phyloP scores from a whole-genome alignment of 768 basidiomycete species.

The Xerocomellus chrysenteron region DNA sequence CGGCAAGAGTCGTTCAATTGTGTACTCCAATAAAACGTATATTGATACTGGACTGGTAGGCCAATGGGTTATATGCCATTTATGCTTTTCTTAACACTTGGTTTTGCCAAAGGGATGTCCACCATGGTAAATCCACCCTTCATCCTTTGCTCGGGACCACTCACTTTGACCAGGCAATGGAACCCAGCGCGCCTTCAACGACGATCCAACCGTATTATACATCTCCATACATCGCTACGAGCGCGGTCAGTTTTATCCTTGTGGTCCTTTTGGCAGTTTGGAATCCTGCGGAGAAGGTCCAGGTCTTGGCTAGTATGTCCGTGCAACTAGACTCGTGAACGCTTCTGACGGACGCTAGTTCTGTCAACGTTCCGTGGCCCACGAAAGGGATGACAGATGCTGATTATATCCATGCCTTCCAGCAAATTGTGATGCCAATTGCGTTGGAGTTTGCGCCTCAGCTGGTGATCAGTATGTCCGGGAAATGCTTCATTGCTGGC shows the following conservation, averaged over 20 bases:
- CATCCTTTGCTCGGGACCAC: background rate
- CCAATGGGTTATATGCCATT: slow-evolving; percentile 6
- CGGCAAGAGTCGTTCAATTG: slow-evolving; percentile 77
- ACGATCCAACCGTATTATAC: slow-evolving; percentile 89
- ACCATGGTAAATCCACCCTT: slow-evolving; percentile 64
- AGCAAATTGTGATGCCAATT: slow-evolving; percentile 94
- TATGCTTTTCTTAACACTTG: slow-evolving; percentile 6
- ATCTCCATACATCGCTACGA: slow-evolving; percentile 96
- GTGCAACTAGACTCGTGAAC: slow-evolving; percentile 1
- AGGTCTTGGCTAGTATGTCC: slow-evolving; percentile 81
- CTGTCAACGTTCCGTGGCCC: slow-evolving; percentile 97
- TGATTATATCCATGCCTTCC: slow-evolving; percentile 96
- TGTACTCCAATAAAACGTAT: slow-evolving; percentile 71
- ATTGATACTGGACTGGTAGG: slow-evolving; percentile 93
- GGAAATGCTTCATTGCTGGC: background rate
- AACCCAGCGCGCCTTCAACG: slow-evolving; percentile 93
- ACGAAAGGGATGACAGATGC: slow-evolving; percentile 85
- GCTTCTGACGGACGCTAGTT: slow-evolving; percentile 46
- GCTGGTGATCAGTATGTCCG: slow-evolving; percentile 82
- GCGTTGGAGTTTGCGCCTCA: slow-evolving; percentile 96
- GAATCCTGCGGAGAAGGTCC: slow-evolving; percentile 81
- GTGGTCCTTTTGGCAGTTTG: slow-evolving; percentile 85
- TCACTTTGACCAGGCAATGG: slow-evolving; percentile 73
- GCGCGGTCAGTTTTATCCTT: slow-evolving; percentile 88
- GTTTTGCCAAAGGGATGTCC: slow-evolving; percentile 75